Base-by-base conservation (phyloP, 257 asterid species). In the Vinca minor region DNA sequence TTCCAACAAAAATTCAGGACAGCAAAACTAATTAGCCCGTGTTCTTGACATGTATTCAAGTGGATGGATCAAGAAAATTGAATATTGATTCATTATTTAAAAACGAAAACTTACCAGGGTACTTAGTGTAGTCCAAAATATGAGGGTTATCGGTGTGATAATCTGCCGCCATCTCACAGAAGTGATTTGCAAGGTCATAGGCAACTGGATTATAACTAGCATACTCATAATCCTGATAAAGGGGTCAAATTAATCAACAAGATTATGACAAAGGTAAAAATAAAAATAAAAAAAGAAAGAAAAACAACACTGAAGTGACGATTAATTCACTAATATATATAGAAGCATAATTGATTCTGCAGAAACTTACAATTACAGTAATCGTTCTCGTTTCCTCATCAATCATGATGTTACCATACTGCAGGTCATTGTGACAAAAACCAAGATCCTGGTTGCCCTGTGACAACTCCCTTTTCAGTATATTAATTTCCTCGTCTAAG, bases 391-490 rank as follows among this genome's bases (percentile, higher is more conserved):
- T 75, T 56, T 75, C 45, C 52, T 87, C 96, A 50, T 87, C 81
- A 63, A 89, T 79, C 99, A 93, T 93, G 52, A 89, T 76, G 76
- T 93, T 93, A 60, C 99, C 99, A 53, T 93, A 93, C 73, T 93
- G 99, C 86, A 93, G 54, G 63, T 93, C 99, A 70, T 89, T 93
- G 83, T 93, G 99, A 77, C 97, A 93, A 72, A 93, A 93, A 17
- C 84, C 92, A 55, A 87, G 75, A 41, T 80, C 81, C 63, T 81
- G 90, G 20, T 72, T 55, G 20, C 71, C 71, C 47, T 65, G 57
- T 12, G 83, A 78, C 23, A 83, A 72, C 49, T 83, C 84, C 67
- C 72, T 80, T 72, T 87, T 87, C 72, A 93, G 65, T 5, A 69
- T 39, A 44, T 1, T 58, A 32, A 93, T 81, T 63, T 93, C 99